Base-by-base conservation (phyloP, 139 green algal genomes). In the Chlamydomonas sp. region DNA sequence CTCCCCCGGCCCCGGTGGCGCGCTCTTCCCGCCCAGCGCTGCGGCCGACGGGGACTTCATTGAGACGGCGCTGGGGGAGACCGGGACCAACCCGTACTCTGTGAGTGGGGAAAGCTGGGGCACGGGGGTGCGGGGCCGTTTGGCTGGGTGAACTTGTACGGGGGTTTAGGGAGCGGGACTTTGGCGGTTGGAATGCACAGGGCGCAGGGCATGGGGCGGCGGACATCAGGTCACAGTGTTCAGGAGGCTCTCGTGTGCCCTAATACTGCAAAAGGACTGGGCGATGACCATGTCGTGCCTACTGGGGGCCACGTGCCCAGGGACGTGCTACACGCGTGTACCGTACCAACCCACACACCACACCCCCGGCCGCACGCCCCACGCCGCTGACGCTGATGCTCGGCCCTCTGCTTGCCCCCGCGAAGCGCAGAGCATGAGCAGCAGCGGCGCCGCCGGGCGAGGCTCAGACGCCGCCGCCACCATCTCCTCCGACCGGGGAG, bases 351-450 rank as follows among this genome's bases (percentile, higher is more conserved):
- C 31, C 31, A 49, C 31, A 49, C 68, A 75, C 17, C 68, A 75
- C 17, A 75, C 68, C 16, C 16, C 16, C 68, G 16, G 31, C 31
- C 31, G 31, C 31, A 49, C 31, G 31, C 31, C 31, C 31, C 31
- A 49, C 31, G 31, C 31, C 31, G 31, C 31, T 49, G 31, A 49
- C 31, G 31, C 31, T 49, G 31, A 49, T 49, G 31, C 31, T 49
- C 31, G 31, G 31, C 31, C 6, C 73, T 31, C 83, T 58, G 20
- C 16, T 87, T 87, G 83, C 62, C 83, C 83, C 83, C 66, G 14
- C 58, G 73, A 87, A 87, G 83, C 83, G 83, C 83, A 87, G 83
- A 73, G 72, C 72, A 75, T 87, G 73, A 87, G 83, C 71, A 15
- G 31, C 31, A 49, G 31, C 31, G 31, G 31, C 31, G 31, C 31